Evolutionary conservation across 1,284 basidiomycete genomes (phyloP).

Genomic region (Cerioporus squamosus): DNA sequence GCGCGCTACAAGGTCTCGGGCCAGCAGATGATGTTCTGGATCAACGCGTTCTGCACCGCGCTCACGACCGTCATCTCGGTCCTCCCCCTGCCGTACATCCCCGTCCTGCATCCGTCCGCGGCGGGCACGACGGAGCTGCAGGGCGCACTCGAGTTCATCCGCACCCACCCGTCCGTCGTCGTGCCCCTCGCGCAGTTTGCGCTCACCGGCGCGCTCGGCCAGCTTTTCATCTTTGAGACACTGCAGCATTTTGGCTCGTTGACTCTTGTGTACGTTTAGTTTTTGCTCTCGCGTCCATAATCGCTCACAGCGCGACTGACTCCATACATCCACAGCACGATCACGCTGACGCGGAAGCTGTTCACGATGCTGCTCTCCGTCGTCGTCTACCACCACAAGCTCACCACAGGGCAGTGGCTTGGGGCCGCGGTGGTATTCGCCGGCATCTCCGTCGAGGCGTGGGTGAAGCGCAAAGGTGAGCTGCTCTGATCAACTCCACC

Average conservation of each 20-base stretch:
- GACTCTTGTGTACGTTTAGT: slow-evolving; percentile 79
- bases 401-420: slow-evolving; percentile 88
- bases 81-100: slow-evolving; percentile 76
- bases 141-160: slow-evolving; percentile 77
- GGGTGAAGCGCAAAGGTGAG: slow-evolving; percentile 82
- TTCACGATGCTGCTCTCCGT: slow-evolving; percentile 99
- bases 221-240: slow-evolving; percentile 98
- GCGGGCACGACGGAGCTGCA: slow-evolving; percentile 64
- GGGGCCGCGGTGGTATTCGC: slow-evolving; percentile 89
- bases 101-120: slow-evolving; percentile 69
- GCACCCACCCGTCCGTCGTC: slow-evolving; percentile 79
- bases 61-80: slow-evolving; percentile 69
- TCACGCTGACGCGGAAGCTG: slow-evolving; percentile 96
- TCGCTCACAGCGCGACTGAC: background rate
- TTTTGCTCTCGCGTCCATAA: background rate
- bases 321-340: slow-evolving; percentile 58
- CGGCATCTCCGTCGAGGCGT: slow-evolving; percentile 93
- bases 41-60: slow-evolving; percentile 83
- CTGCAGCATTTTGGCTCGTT: slow-evolving; percentile 94
- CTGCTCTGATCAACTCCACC: background rate
- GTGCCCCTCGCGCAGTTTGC: slow-evolving; percentile 86
- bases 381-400: slow-evolving; percentile 87
- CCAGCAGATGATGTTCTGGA: slow-evolving; percentile 99
- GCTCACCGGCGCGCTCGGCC: slow-evolving; percentile 90
- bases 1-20: slow-evolving; percentile 78